Evolutionary conservation across 225 moss, liverwort and hornwort species (phyloP).

Genomic region (Neckera pumila): DNA sequence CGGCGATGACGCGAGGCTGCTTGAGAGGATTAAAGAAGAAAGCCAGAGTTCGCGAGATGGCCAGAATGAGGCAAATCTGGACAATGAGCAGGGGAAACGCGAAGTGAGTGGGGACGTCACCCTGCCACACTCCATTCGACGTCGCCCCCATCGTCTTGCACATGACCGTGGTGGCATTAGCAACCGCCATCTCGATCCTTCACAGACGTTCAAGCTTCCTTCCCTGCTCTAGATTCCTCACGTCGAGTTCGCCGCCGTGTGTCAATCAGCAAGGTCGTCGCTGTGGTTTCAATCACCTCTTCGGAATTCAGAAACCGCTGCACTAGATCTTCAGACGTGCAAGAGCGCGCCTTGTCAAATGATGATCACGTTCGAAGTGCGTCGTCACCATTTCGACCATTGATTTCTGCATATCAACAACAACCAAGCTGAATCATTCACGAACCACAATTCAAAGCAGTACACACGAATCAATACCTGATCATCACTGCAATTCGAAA

Average conservation of each 20-base stretch:
- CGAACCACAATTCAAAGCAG: background rate
- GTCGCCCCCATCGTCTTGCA: slow-evolving; percentile 60
- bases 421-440: background rate
- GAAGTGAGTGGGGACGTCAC: slow-evolving; percentile 47
- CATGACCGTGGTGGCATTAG: background rate
- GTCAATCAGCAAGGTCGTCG: background rate
- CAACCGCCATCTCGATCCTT: slow-evolving; percentile 5
- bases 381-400: background rate
- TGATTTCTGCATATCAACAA: background rate
- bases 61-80: slow-evolving; percentile 43
- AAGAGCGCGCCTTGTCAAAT: slow-evolving; percentile 1
- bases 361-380: slow-evolving; percentile 8
- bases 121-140: slow-evolving; percentile 78
- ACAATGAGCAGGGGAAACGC: slow-evolving; percentile 54
- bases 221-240: background rate
- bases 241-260: background rate
- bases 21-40: slow-evolving; percentile 45
- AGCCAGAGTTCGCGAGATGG: slow-evolving; percentile 38
- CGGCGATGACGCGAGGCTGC: slow-evolving; percentile 76
- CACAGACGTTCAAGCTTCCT: background rate
- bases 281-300: background rate
- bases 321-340: background rate
- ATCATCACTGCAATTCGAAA: background rate
- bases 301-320: background rate
- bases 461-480: too few relatives aligned